Percentiles rank a stretch among this genome's conserved stretches.
These are phyloP conservation scores for Nakazawaea holstii DNA, from an alignment of 805 yeast species.

Conservation along the genomic window DNA sequence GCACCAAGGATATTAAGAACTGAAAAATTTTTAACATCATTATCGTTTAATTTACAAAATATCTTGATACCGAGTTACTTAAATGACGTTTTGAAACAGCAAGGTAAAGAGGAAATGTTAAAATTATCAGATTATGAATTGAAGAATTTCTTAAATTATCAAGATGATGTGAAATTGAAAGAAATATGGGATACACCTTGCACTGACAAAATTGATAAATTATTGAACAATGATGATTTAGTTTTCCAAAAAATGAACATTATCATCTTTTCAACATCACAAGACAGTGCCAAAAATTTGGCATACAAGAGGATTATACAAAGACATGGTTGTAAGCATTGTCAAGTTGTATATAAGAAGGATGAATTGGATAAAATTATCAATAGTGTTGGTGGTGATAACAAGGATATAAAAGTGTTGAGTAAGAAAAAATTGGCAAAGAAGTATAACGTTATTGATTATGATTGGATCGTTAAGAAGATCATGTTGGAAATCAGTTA, in stretches of 20 bases:
- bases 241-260: not conserved
- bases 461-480: conserved; percentile 9
- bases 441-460: conserved; percentile 4
- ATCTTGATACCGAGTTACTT: conserved; percentile 7
- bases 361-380: not conserved
- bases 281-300: conserved; percentile 2
- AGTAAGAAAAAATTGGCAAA: conserved; percentile 4
- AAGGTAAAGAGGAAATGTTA: not conserved
- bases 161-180: conserved; percentile 1
- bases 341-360: not conserved
- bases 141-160: not conserved
- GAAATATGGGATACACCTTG: conserved; percentile 6
- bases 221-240: not conserved
- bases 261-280: not conserved
- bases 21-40: conserved; percentile 60
- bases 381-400: not conserved
- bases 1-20: conserved; percentile 85
- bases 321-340: conserved; percentile 4
- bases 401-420: not conserved
- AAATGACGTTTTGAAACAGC: not conserved
- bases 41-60: conserved; percentile 1
- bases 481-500: conserved; percentile 7
- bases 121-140: not conserved
- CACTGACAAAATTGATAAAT: not conserved
- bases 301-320: conserved; percentile 5